Percentiles rank a stretch among this genome's conserved stretches.
These are phyloP conservation scores for Thalassiosira ordinaria DNA, from an alignment of 352 stramenopile genomes.

Conservation along the genomic window DNA sequence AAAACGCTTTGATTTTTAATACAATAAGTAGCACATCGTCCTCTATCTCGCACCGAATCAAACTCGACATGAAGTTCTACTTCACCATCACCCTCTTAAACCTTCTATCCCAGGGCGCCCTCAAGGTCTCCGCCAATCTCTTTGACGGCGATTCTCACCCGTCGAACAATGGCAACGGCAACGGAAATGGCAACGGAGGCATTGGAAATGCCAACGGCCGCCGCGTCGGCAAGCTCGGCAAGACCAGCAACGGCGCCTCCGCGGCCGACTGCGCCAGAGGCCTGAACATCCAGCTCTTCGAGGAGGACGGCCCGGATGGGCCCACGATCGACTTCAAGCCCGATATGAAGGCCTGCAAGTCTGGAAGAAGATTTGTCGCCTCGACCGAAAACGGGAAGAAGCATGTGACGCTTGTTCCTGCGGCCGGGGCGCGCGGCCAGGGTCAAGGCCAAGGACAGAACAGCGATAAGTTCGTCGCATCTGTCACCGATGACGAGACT, in stretches of 20 bases:
- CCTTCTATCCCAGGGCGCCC: too few relatives aligned
- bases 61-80: too few relatives aligned
- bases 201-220: background rate
- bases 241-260: background rate
- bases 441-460: too few relatives aligned
- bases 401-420: slow-evolving; percentile 22
- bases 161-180: too few relatives aligned
- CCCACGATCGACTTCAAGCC: slow-evolving; percentile 9
- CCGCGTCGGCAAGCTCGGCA: background rate
- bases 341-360: slow-evolving; percentile 11
- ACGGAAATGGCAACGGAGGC: background rate
- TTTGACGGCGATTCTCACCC: too few relatives aligned
- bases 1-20: too few relatives aligned
- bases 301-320: background rate
- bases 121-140: too few relatives aligned
- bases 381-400: slow-evolving; percentile 6
- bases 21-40: too few relatives aligned
- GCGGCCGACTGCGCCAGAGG: background rate
- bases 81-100: too few relatives aligned
- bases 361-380: slow-evolving; percentile 1
- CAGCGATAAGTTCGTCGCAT: background rate
- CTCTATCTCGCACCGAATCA: too few relatives aligned
- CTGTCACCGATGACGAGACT: slow-evolving; percentile 9
- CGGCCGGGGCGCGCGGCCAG: background rate
- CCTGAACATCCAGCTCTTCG: slow-evolving; percentile 6